phyloP scores from a whole-genome alignment of 1,284 basidiomycete genomes.

The Chalciporus piperatoides region DNA sequence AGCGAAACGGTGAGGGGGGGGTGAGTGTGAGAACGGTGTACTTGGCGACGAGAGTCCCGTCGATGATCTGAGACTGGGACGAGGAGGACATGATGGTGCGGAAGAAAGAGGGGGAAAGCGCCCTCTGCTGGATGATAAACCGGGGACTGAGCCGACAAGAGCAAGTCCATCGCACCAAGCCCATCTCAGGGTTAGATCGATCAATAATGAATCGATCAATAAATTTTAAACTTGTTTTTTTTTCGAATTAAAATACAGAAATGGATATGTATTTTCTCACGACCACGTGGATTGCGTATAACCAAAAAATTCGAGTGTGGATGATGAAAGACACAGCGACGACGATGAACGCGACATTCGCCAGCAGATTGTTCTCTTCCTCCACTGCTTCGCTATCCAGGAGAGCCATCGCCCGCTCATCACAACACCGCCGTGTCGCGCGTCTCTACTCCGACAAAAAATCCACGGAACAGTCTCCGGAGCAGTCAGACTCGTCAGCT shows the following conservation, averaged over 20 bases:
- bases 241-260: background rate
- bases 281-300: conserved; percentile 25
- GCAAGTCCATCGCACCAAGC: conserved; percentile 5
- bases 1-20: conserved; percentile 10
- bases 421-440: conserved; percentile 28
- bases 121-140: conserved; percentile 2
- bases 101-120: conserved; percentile 38
- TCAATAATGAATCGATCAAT: background rate
- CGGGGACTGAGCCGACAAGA: background rate
- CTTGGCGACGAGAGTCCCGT: conserved; percentile 89
- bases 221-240: background rate
- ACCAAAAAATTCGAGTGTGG: conserved; percentile 7
- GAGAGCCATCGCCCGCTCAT: conserved; percentile 41
- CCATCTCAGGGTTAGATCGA: background rate
- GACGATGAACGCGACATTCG: conserved; percentile 48
- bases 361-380: conserved; percentile 52
- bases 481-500: conserved; percentile 18
- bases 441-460: conserved; percentile 56
- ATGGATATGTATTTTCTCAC: background rate
- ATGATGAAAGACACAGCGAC: conserved; percentile 4
- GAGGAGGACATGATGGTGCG: conserved; percentile 49
- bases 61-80: conserved; percentile 61
- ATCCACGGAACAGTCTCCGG: conserved; percentile 20
- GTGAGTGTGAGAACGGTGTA: conserved; percentile 36
- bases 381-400: conserved; percentile 54